Conservation (phyloP, 2,329 filamentous ascomycete genomes). For the Aspergillus pseudoterreus region DNA sequence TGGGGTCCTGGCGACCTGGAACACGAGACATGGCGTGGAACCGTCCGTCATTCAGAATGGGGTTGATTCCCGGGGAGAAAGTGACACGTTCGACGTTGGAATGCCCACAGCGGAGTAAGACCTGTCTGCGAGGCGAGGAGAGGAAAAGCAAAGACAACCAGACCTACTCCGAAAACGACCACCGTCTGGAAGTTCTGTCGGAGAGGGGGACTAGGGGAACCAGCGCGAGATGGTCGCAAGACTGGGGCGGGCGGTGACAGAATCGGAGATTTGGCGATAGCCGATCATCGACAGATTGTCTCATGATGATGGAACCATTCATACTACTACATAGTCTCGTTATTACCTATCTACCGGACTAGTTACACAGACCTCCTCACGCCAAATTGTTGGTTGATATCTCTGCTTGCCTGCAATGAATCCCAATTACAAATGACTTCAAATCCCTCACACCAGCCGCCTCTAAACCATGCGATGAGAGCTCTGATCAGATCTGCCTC, state of each 20-base stretch:
- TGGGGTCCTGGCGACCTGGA: conserved; percentile 54
- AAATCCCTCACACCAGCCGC: conserved; percentile 13
- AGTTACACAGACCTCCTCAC: no score
- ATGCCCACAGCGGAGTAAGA: conserved; percentile 7
- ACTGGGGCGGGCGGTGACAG: conserved; percentile 18
- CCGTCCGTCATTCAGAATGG: conserved; percentile 7
- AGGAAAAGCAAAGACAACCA: conserved; percentile 1
- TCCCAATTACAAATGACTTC: background rate
- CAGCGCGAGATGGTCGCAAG: conserved; percentile 2
- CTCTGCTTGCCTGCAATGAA: background rate
- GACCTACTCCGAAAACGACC: background rate
- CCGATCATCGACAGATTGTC: background rate
- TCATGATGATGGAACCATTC: background rate
- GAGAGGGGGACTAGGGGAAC: conserved; percentile 5
- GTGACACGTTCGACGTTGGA: conserved; percentile 12
- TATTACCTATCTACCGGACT: no score
- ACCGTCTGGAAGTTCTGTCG: background rate
- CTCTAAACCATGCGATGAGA: conserved; percentile 9
- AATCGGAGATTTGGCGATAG: conserved; percentile 2
- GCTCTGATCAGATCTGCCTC: conserved; percentile 2
- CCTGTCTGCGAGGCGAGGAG: conserved; percentile 4
- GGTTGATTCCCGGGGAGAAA: conserved; percentile 1
- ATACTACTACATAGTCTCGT: no score
- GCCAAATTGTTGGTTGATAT: no score
- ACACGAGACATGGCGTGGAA: conserved; percentile 25